These are phyloP conservation scores for Spongospora subterranea DNA, from an alignment of 208 protist species.

Conservation along the genomic window DNA sequence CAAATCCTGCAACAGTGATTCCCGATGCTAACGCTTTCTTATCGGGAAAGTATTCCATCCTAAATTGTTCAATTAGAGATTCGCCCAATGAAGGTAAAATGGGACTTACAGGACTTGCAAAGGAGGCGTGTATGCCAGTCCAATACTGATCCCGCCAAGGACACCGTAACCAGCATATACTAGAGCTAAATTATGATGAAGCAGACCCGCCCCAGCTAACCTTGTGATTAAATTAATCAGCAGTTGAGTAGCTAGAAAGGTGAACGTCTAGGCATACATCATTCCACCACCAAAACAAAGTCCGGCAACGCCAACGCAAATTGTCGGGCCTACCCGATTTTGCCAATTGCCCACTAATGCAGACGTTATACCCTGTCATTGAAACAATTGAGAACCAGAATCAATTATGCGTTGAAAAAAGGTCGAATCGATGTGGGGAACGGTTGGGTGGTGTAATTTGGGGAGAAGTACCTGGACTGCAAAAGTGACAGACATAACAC, in stretches of 20 bases:
- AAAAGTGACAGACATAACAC: conserved; percentile 47
- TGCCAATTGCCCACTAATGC: conserved; percentile 54
- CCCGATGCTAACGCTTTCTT: conserved; percentile 58
- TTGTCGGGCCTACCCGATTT: conserved; percentile 55
- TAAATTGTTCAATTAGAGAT: background rate
- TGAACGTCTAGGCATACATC: conserved; percentile 44
- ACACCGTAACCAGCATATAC: conserved; percentile 60
- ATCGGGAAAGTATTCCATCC: conserved; percentile 63
- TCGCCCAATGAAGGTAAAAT: background rate
- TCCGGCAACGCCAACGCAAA: background rate
- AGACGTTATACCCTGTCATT: conserved; percentile 27
- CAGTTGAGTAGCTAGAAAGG: background rate
- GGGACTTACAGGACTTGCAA: conserved; percentile 34
- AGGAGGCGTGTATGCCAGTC: conserved; percentile 63
- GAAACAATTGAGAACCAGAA: background rate
- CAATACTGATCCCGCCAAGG: conserved; percentile 57
- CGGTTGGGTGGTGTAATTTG: background rate
- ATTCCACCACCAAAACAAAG: conserved; percentile 50
- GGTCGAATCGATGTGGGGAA: background rate
- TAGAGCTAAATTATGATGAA: conserved; percentile 34
- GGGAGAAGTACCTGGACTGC: background rate
- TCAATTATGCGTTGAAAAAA: background rate
- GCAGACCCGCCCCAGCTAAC: conserved; percentile 21
- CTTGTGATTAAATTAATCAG: background rate
- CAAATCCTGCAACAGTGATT: conserved; percentile 63